These are phyloP conservation scores for Fusarium sp. DNA, from an alignment of 2,329 filamentous ascomycete genomes.

Conservation along the genomic window DNA sequence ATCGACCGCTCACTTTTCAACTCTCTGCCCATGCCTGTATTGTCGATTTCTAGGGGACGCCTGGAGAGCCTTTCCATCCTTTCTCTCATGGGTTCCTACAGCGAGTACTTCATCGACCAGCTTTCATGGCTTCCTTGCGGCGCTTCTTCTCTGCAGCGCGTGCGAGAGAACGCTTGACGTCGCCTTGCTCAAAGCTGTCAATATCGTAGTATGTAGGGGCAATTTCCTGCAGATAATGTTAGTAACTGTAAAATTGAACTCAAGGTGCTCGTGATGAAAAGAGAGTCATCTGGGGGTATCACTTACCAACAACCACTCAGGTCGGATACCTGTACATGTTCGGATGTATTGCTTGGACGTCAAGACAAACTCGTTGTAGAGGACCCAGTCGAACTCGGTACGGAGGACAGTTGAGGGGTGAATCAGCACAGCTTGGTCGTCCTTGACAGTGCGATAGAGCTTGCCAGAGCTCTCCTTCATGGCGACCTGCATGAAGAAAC, in stretches of 20 bases:
- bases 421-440: conserved; percentile 91
- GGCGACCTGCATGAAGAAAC: conserved; percentile 99
- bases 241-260: conserved; percentile 10
- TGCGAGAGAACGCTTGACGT: conserved; percentile 78
- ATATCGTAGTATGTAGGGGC: conserved; percentile 94
- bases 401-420: conserved; percentile 93
- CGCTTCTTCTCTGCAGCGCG: conserved; percentile 70
- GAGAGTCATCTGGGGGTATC: neutral
- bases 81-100: conserved; percentile 23
- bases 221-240: conserved; percentile 74
- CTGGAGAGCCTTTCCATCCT: neutral
- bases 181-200: conserved; percentile 83
- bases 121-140: conserved; percentile 69
- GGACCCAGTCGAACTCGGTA: conserved; percentile 93
- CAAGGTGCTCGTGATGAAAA: neutral
- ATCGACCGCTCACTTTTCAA: conserved; percentile 21
- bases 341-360: conserved; percentile 99
- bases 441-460: conserved; percentile 95
- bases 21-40: conserved; percentile 10
- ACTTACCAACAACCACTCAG: conserved; percentile 91
- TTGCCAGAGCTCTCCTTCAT: conserved; percentile 92
- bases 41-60: neutral
- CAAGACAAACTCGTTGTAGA: conserved; percentile 98
- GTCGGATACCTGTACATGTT: conserved; percentile 89
- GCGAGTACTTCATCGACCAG: conserved; percentile 52